phyloP scores from a whole-genome alignment of 2,329 filamentous ascomycete genomes.

The Tolypocladium amazonense region DNA sequence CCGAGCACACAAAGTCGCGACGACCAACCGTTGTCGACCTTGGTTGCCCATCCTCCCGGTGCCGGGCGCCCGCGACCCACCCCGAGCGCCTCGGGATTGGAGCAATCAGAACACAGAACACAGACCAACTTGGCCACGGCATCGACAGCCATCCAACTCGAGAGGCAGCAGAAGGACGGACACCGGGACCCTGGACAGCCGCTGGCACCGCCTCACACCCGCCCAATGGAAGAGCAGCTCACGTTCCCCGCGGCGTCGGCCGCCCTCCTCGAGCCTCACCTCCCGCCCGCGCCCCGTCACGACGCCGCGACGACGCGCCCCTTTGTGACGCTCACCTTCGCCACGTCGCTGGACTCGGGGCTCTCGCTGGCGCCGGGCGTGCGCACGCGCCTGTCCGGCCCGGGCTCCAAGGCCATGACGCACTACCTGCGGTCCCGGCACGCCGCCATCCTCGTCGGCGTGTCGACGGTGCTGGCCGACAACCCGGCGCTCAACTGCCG shows the following conservation, averaged over 20 bases:
- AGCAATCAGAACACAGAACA: too few relatives aligned
- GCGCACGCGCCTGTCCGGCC: constrained; percentile 76
- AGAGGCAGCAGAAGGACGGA: neutral
- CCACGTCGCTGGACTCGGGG: constrained; percentile 76
- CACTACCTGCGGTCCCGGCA: constrained; percentile 78
- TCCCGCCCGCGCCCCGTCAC: constrained; percentile 12
- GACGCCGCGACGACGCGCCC: constrained; percentile 14
- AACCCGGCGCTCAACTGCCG: constrained; percentile 80
- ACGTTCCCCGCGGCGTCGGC: constrained; percentile 20
- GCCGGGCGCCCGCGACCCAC: neutral
- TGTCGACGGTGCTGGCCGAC: constrained; percentile 74
- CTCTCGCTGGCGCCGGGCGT: constrained; percentile 66
- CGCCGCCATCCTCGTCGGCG: constrained; percentile 76
- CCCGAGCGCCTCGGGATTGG: too few relatives aligned
- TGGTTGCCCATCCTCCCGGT: too few relatives aligned
- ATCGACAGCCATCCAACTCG: neutral
- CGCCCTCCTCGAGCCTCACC: constrained; percentile 19
- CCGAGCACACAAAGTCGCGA: too few relatives aligned
- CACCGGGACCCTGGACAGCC: neutral
- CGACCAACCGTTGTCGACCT: too few relatives aligned
- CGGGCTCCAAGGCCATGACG: constrained; percentile 81
- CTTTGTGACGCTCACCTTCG: constrained; percentile 77
- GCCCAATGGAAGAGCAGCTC: constrained; percentile 22
- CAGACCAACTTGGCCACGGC: neutral
- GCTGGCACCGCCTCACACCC: constrained; percentile 13